A percentile compares a stretch with the other conserved stretches of the same genome.
Conservation (phyloP, 768 basidiomycete genomes). For the Xerocomellus chrysenteron region DNA sequence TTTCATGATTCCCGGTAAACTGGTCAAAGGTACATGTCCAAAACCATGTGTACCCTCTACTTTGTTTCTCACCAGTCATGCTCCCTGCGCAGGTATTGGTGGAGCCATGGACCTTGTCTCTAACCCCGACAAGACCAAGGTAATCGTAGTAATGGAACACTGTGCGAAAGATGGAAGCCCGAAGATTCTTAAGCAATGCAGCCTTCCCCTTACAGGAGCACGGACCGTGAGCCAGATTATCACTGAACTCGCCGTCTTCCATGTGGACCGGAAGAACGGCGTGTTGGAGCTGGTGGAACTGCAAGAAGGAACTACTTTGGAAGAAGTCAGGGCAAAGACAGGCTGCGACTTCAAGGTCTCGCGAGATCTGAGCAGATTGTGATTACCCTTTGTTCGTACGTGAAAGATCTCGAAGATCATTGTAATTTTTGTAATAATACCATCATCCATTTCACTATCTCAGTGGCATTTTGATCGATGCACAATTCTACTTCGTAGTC, state of each 20-base stretch:
- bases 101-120: conserved; percentile 97
- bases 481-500: not conserved
- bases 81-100: conserved; percentile 67
- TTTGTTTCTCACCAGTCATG: conserved; percentile 7
- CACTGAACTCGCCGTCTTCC: conserved; percentile 90
- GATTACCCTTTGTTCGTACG: conserved; percentile 16
- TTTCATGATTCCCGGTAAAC: conserved; percentile 97
- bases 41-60: not conserved
- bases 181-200: conserved; percentile 82
- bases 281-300: conserved; percentile 75
- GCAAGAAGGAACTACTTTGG: conserved; percentile 80
- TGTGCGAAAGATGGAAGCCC: conserved; percentile 85
- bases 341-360: conserved; percentile 75
- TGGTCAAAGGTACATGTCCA: conserved; percentile 64
- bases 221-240: conserved; percentile 87
- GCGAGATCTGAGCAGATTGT: conserved; percentile 49
- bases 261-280: conserved; percentile 76
- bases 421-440: conserved; percentile 10
- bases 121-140: conserved; percentile 92
- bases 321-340: conserved; percentile 85
- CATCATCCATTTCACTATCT: not conserved
- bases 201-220: conserved; percentile 86
- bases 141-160: conserved; percentile 90
- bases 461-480: not conserved
- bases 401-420: not conserved